phyloP scores from a whole-genome alignment of 257 asterid genomes.

The Avicennia marina region DNA sequence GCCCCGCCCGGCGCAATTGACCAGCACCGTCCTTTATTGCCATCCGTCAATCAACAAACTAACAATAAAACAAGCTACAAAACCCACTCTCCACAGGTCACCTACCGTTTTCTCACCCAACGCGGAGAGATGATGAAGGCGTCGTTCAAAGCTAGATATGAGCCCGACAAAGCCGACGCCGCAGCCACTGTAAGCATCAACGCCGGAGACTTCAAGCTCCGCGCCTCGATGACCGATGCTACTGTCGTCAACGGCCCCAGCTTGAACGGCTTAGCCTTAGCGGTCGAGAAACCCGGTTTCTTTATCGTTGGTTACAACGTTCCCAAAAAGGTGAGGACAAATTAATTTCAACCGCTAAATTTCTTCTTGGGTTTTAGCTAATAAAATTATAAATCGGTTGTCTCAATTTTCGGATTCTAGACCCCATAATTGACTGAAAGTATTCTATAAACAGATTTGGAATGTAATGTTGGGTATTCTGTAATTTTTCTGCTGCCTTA shows the following conservation, averaged over 20 bases:
- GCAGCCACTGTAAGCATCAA: slow-evolving; percentile 66
- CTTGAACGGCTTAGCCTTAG: slow-evolving; percentile 71
- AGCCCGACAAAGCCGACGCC: slow-evolving; percentile 66
- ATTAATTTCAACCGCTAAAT: neutral
- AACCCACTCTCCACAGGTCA: neutral
- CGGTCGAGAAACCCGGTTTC: slow-evolving; percentile 83
- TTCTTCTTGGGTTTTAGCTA: neutral
- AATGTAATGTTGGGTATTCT: neutral
- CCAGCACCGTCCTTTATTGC: too few species aligned
- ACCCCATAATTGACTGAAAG: neutral
- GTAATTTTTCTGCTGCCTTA: neutral
- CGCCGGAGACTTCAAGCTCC: slow-evolving; percentile 89
- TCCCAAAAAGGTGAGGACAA: slow-evolving; percentile 57
- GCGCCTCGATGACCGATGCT: slow-evolving; percentile 88
- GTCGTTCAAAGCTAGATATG: slow-evolving; percentile 73
- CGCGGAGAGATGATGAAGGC: slow-evolving; percentile 62
- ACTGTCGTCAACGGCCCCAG: slow-evolving; percentile 80
- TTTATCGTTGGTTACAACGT: slow-evolving; percentile 85
- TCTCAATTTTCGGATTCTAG: neutral
- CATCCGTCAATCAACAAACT: too few species aligned
- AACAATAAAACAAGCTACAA: too few species aligned
- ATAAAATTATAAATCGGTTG: neutral
- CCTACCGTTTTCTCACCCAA: neutral
- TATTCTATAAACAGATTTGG: neutral
- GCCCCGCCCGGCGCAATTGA: too few species aligned